Conservation (phyloP, 768 basidiomycete genomes). For the Solioccasus polychromus region DNA sequence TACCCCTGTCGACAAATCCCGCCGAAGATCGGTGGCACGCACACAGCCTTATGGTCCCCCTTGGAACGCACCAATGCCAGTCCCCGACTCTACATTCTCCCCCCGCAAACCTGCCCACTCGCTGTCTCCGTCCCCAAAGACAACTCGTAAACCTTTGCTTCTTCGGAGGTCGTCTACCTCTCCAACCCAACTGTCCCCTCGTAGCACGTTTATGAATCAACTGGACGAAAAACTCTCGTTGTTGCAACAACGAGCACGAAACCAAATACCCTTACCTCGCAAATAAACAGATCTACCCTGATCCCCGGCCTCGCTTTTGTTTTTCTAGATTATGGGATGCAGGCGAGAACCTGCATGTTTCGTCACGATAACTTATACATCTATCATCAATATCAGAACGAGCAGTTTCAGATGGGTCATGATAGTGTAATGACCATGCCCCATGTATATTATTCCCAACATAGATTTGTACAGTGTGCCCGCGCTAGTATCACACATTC, state of each 20-base stretch:
- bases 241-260: conserved; percentile 9
- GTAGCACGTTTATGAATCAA: conserved; percentile 15
- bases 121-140: background rate
- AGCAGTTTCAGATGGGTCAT: conserved; percentile 1
- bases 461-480: conserved; percentile 19
- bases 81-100: conserved; percentile 2
- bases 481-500: background rate
- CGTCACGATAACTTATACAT: conserved; percentile 10
- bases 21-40: conserved; percentile 27
- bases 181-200: conserved; percentile 19
- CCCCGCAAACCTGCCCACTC: background rate
- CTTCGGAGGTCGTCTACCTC: too few species aligned
- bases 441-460: conserved; percentile 6
- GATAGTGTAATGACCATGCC: background rate
- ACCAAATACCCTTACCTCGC: conserved; percentile 1
- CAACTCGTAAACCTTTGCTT: background rate
- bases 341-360: background rate
- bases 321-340: conserved; percentile 1
- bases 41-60: conserved; percentile 39
- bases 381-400: background rate
- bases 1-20: conserved; percentile 13
- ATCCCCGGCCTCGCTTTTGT: too few species aligned
- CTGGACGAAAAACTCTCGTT: conserved; percentile 20
- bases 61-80: conserved; percentile 33
- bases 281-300: too few species aligned